These are phyloP conservation scores for Aspergillus jensenii DNA, from an alignment of 2,329 filamentous ascomycete genomes.

Conservation along the genomic window DNA sequence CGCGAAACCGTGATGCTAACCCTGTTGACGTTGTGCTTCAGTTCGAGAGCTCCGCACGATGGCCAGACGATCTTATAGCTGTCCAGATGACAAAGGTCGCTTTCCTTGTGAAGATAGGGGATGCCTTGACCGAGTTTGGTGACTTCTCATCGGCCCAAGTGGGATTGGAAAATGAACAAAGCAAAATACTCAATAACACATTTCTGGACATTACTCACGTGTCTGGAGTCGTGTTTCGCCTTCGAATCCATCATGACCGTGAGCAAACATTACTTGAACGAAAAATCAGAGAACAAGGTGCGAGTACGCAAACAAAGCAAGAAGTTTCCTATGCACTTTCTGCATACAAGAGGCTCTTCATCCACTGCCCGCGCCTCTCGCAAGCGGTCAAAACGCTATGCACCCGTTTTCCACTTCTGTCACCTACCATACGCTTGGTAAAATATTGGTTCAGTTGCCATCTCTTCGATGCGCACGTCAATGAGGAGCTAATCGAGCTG, in stretches of 20 bases:
- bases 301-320: constrained; percentile 65
- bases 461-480: constrained; percentile 73
- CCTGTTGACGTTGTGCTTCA: constrained; percentile 81
- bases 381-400: constrained; percentile 78
- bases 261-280: constrained; percentile 79
- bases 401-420: constrained; percentile 76
- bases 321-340: constrained; percentile 69
- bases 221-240: constrained; percentile 71
- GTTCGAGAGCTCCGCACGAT: constrained; percentile 89
- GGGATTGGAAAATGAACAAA: constrained; percentile 74
- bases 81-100: constrained; percentile 94
- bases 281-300: constrained; percentile 70
- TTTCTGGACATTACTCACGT: constrained; percentile 81
- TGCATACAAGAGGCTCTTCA: constrained; percentile 68
- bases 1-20: constrained; percentile 23
- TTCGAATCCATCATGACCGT: constrained; percentile 85
- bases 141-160: constrained; percentile 65
- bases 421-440: constrained; percentile 75
- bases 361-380: constrained; percentile 73
- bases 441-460: constrained; percentile 90
- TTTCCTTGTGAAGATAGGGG: constrained; percentile 72
- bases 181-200: constrained; percentile 70
- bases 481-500: constrained; percentile 80
- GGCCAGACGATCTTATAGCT: constrained; percentile 87
- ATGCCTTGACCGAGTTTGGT: constrained; percentile 65